Conservation (phyloP, 805 yeast genomes). For the Cyberlindnera amylophila region DNA sequence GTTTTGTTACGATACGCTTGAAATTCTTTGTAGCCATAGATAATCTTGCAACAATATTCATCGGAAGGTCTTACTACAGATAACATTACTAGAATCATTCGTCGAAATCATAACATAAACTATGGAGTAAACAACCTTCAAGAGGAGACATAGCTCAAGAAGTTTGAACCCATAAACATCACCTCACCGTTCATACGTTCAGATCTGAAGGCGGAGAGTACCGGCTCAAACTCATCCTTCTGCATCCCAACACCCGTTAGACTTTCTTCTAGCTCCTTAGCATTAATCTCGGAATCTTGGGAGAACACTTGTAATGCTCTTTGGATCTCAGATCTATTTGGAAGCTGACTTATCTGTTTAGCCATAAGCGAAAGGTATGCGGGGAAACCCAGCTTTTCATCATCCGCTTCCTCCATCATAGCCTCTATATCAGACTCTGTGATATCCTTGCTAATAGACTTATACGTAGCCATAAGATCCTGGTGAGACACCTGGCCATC, state of each 20-base stretch:
- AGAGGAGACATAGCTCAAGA: conserved; percentile 41
- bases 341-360: conserved; percentile 45
- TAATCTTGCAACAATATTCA: too few species aligned
- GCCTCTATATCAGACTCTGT: conserved; percentile 38
- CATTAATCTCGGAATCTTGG: conserved; percentile 41
- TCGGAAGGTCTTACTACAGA: too few species aligned
- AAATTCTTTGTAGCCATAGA: too few species aligned
- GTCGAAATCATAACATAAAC: neutral
- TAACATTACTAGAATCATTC: too few species aligned
- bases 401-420: conserved; percentile 38
- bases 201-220: conserved; percentile 53
- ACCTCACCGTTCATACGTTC: conserved; percentile 53
- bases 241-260: conserved; percentile 42
- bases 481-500: conserved; percentile 58
- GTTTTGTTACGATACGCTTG: too few species aligned
- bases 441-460: conserved; percentile 46
- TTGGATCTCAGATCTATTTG: conserved; percentile 47
- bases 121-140: neutral
- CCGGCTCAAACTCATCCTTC: conserved; percentile 42
- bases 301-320: conserved; percentile 57
- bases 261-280: conserved; percentile 45
- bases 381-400: conserved; percentile 48
- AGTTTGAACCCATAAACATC: conserved; percentile 57
- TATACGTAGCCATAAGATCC: conserved; percentile 54
- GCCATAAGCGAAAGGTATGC: conserved; percentile 64